These are phyloP conservation scores for Paracoccidioides brasiliensis DNA, from an alignment of 2,329 filamentous ascomycete genomes.

Conservation along the genomic window DNA sequence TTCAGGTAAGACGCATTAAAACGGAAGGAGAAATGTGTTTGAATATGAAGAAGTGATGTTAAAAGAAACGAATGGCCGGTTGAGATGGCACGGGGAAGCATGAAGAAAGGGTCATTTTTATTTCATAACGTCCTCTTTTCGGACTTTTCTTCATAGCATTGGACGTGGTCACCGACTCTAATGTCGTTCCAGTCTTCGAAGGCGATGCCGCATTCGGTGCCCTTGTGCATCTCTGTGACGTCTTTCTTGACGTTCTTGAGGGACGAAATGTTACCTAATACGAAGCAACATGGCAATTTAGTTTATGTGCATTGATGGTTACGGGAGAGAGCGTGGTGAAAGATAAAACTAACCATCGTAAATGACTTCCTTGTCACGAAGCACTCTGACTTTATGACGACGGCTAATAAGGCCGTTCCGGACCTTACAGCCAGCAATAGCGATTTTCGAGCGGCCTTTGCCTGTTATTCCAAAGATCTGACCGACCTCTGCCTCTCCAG, in stretches of 20 bases:
- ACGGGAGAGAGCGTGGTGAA: not conserved
- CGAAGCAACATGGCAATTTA: not conserved
- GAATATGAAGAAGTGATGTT: slow-evolving; percentile 3
- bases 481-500: slow-evolving; percentile 76
- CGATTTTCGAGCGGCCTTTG: slow-evolving; percentile 54
- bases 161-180: slow-evolving; percentile 68
- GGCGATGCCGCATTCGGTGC: slow-evolving; percentile 81
- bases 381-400: slow-evolving; percentile 53
- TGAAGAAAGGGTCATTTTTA: not conserved
- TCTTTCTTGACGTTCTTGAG: slow-evolving; percentile 92
- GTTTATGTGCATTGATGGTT: not conserved
- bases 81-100: not conserved
- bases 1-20: not conserved
- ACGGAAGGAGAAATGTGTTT: not conserved
- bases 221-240: slow-evolving; percentile 77
- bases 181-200: slow-evolving; percentile 73
- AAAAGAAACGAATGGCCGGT: not conserved
- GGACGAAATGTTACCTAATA: slow-evolving; percentile 58
- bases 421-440: slow-evolving; percentile 78
- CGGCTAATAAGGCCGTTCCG: slow-evolving; percentile 62
- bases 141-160: slow-evolving; percentile 66
- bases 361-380: slow-evolving; percentile 56
- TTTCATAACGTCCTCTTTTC: slow-evolving; percentile 49
- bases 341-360: slow-evolving; percentile 59
- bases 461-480: slow-evolving; percentile 75